Conservation (phyloP, 164 flowering plant species). For the Paratinospora sagittata region DNA sequence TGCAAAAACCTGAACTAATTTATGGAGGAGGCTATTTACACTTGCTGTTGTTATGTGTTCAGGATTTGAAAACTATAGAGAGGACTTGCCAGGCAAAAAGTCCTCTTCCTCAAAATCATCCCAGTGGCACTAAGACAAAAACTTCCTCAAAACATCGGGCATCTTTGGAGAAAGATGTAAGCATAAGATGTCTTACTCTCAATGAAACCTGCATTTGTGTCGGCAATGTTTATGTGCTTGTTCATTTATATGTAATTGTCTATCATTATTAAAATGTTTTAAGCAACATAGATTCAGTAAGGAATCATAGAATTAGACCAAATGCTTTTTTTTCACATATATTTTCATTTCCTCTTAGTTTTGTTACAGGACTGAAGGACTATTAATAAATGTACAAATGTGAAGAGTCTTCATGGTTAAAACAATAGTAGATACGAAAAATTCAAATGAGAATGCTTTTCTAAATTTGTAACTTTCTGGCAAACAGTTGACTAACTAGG, state of each 20-base stretch:
- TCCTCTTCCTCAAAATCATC: slow-evolving; percentile 32
- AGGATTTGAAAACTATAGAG: slow-evolving; percentile 35
- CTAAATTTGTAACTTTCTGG: too few relatives aligned
- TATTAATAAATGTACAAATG: too few relatives aligned
- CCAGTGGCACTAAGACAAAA: slow-evolving; percentile 19
- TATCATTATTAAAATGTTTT: background rate
- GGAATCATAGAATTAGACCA: too few relatives aligned
- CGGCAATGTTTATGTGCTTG: background rate
- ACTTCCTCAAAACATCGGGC: slow-evolving; percentile 42
- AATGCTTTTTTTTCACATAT: too few relatives aligned
- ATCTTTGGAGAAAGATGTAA: slow-evolving; percentile 82
- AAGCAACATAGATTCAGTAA: background rate
- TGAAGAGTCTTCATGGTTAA: too few relatives aligned
- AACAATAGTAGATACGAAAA: too few relatives aligned
- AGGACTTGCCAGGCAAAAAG: slow-evolving; percentile 24
- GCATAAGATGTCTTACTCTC: slow-evolving; percentile 13
- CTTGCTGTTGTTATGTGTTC: background rate
- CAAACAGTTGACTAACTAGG: too few relatives aligned
- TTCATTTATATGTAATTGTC: background rate
- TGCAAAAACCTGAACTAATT: background rate
- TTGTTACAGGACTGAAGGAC: too few relatives aligned
- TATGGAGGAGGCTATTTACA: background rate
- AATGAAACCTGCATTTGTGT: background rate
- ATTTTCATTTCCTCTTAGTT: too few relatives aligned
- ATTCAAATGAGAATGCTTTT: too few relatives aligned